Evolutionary conservation across 148 eudicot species (phyloP).

Genomic region (Vaccinium myrtillus): DNA sequence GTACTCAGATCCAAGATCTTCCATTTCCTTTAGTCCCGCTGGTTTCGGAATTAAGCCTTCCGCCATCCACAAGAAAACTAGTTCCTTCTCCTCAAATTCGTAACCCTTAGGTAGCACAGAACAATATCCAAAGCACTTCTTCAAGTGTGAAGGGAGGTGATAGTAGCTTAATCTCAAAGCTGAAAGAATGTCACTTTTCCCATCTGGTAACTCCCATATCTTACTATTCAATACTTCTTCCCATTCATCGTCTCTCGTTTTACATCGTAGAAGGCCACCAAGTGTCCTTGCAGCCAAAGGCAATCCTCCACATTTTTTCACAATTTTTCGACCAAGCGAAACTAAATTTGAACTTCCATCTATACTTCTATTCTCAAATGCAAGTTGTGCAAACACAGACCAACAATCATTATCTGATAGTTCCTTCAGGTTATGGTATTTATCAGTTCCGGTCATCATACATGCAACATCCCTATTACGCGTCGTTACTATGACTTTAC

Average conservation of each 20-base stretch:
- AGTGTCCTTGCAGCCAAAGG: constrained; percentile 16
- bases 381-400: neutral
- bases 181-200: neutral
- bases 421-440: neutral
- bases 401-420: neutral
- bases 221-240: neutral
- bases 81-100: constrained; percentile 3
- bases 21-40: neutral
- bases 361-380: neutral
- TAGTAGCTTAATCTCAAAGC: constrained; percentile 24
- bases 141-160: constrained; percentile 26
- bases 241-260: constrained; percentile 14
- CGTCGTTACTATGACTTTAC: neutral
- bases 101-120: constrained; percentile 19
- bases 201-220: constrained; percentile 16
- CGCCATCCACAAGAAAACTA: constrained; percentile 25
- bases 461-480: neutral
- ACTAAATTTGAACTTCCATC: neutral
- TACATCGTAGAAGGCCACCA: constrained; percentile 9
- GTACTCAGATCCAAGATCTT: constrained; percentile 18
- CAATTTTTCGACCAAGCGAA: neutral
- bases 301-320: constrained; percentile 19
- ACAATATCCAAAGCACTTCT: constrained; percentile 26
- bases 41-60: constrained; percentile 17
- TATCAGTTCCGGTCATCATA: neutral